Percentiles rank a stretch among this genome's conserved stretches.
These are phyloP conservation scores for bread wheat (Triticum aestivum) DNA, from an alignment of 176 grass and related monocot genomes.

Conservation along the genomic window DNA sequence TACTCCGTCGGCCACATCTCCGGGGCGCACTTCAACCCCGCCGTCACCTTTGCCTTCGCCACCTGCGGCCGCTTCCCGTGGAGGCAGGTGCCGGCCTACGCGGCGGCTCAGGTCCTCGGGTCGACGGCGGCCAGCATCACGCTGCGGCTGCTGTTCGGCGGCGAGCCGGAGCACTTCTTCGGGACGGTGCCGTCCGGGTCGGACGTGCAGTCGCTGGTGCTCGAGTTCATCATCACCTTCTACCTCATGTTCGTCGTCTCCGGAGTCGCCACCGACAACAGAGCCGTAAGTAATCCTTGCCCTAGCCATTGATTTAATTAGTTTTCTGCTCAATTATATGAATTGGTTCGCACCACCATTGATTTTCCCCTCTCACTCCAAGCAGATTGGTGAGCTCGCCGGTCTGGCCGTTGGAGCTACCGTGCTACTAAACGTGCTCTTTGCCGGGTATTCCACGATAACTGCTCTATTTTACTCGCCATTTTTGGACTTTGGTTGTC, in stretches of 20 bases:
- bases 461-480: background rate
- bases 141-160: constrained; percentile 59
- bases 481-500: background rate
- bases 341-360: background rate
- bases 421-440: constrained; percentile 58
- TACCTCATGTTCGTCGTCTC: constrained; percentile 97
- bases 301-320: background rate
- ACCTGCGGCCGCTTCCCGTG: constrained; percentile 80
- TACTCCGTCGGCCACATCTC: constrained; percentile 97
- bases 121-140: constrained; percentile 59
- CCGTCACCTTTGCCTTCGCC: constrained; percentile 81
- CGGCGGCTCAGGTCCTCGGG: constrained; percentile 55
- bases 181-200: constrained; percentile 73
- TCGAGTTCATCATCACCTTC: constrained; percentile 95
- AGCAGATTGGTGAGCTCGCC: constrained; percentile 81
- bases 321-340: background rate
- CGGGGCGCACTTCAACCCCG: constrained; percentile 91
- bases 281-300: constrained; percentile 53
- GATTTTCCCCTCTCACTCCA: background rate
- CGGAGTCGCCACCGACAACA: constrained; percentile 89
- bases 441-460: constrained; percentile 46
- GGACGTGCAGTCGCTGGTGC: constrained; percentile 63
- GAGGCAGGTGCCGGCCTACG: constrained; percentile 80
- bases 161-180: constrained; percentile 46
- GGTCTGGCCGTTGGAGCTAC: constrained; percentile 85